These are phyloP conservation scores for Verbena officinalis DNA, from an alignment of 257 asterid species.

Conservation along the genomic window DNA sequence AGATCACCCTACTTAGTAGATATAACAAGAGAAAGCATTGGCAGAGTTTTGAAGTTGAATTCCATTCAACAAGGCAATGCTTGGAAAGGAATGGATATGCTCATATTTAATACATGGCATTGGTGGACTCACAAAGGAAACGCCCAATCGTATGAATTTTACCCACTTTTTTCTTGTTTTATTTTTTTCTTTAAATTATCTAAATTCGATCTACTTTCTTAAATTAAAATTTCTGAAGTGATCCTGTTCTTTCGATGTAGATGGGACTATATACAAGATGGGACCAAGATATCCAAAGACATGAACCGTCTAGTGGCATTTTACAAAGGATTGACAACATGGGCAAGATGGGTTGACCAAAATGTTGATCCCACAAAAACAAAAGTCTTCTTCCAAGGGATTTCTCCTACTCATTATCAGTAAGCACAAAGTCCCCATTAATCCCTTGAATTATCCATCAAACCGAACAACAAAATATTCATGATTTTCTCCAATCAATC, in stretches of 20 bases:
- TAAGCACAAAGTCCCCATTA: conserved; percentile 31
- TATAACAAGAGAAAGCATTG: conserved; percentile 52
- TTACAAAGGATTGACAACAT: conserved; percentile 65
- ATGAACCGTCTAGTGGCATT: conserved; percentile 70
- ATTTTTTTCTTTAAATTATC: neutral
- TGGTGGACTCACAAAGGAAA: conserved; percentile 90
- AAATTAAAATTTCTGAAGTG: too few relatives aligned
- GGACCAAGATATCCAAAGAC: conserved; percentile 48
- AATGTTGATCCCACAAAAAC: conserved; percentile 61
- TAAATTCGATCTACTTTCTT: too few relatives aligned
- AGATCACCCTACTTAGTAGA: conserved; percentile 74
- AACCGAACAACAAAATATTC: neutral
- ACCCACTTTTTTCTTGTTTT: neutral
- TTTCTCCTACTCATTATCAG: conserved; percentile 71
- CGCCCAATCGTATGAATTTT: conserved; percentile 51
- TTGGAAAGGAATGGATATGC: conserved; percentile 84
- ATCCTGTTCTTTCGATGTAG: conserved; percentile 31
- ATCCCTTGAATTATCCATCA: conserved; percentile 3
- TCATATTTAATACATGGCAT: conserved; percentile 78
- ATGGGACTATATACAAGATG: conserved; percentile 68
- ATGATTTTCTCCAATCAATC: neutral
- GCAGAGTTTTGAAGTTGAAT: conserved; percentile 60
- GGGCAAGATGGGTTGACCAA: conserved; percentile 68
- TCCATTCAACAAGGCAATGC: conserved; percentile 69
- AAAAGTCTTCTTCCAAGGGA: conserved; percentile 68